Conservation (phyloP, 192 early-diverging fungal species). For the Coemansia sp. region DNA sequence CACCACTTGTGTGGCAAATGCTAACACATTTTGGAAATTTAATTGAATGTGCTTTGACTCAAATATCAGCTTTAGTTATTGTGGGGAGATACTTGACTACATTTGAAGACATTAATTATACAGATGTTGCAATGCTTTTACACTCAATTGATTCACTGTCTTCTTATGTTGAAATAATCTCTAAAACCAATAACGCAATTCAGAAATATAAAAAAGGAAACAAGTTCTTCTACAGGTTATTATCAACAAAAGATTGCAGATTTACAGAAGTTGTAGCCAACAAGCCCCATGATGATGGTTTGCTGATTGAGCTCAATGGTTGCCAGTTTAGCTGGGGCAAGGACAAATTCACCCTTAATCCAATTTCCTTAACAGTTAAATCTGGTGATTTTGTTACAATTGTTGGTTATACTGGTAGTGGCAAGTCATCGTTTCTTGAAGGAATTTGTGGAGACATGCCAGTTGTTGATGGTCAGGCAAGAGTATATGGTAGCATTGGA, state of each 20-base stretch:
- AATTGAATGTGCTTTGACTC: not conserved
- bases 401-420: conserved; percentile 58
- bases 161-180: too few species aligned
- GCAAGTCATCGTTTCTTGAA: conserved; percentile 60
- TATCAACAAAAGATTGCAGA: too few species aligned
- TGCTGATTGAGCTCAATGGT: conserved; percentile 4
- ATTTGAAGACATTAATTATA: not conserved
- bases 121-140: not conserved
- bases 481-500: conserved; percentile 59
- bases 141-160: not conserved
- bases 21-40: not conserved
- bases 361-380: conserved; percentile 11
- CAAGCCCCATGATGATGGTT: too few species aligned
- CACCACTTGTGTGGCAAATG: not conserved
- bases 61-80: not conserved
- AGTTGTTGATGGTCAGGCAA: conserved; percentile 62
- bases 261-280: too few species aligned
- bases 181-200: too few species aligned
- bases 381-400: conserved; percentile 39
- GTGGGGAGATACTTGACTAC: not conserved
- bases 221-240: too few species aligned
- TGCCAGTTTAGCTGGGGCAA: conserved; percentile 29
- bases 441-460: conserved; percentile 77
- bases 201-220: too few species aligned
- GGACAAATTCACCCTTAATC: conserved; percentile 19